These are phyloP conservation scores for Pseudotsuga menziesii DNA, from an alignment of 75 land plant species.

Conservation along the genomic window DNA sequence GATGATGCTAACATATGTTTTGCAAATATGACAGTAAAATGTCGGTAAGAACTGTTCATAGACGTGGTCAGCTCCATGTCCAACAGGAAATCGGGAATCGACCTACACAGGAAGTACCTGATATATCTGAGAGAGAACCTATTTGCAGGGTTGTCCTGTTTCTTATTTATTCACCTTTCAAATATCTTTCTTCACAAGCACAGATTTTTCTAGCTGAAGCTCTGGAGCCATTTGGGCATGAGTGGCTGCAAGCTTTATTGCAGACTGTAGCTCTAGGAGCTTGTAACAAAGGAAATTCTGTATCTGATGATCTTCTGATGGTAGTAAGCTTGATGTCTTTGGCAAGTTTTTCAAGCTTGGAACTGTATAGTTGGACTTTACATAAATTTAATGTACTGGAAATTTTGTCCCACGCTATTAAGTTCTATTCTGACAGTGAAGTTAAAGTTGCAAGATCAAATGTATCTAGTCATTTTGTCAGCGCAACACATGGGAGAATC, in stretches of 20 bases:
- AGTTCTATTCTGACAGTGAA: slow-evolving; percentile 19
- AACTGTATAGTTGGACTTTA: slow-evolving; percentile 24
- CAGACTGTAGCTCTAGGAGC: slow-evolving; percentile 17
- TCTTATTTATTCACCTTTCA: slow-evolving; percentile 63
- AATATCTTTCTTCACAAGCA: slow-evolving; percentile 39
- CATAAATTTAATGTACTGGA: slow-evolving; percentile 20
- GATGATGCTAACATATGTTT: no score
- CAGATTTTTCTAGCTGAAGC: slow-evolving; percentile 19
- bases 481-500: slow-evolving; percentile 15
- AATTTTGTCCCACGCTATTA: slow-evolving; percentile 25
- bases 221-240: slow-evolving; percentile 28
- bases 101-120: slow-evolving; percentile 5
- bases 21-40: no score
- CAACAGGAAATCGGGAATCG: not conserved
- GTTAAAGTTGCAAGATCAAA: slow-evolving; percentile 25
- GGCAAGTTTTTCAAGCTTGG: slow-evolving; percentile 36
- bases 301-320: slow-evolving; percentile 22
- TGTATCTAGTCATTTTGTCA: slow-evolving; percentile 26
- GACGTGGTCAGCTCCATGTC: not conserved
- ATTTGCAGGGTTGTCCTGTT: slow-evolving; percentile 38
- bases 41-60: no score
- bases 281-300: slow-evolving; percentile 13
- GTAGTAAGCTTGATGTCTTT: slow-evolving; percentile 35
- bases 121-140: slow-evolving; percentile 23
- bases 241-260: slow-evolving; percentile 27